Percentiles rank a stretch among this genome's conserved stretches.
Evolutionary conservation across 2,329 filamentous ascomycete genomes (phyloP).

Genomic region (Penicillium sp.): DNA sequence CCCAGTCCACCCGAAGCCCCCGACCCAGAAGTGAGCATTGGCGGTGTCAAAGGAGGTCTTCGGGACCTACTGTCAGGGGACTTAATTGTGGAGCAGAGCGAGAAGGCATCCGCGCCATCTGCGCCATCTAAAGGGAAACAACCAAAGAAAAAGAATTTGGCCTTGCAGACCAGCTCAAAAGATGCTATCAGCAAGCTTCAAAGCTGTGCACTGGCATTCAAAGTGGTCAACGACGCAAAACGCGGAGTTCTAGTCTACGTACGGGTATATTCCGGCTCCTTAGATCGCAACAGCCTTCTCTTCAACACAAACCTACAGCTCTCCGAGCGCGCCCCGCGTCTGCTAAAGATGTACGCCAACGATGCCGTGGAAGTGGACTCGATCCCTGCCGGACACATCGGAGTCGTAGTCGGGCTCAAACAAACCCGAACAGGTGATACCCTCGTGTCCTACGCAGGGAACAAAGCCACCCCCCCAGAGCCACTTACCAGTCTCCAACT

Average conservation of each 20-base stretch:
- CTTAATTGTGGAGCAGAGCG: constrained; percentile 39
- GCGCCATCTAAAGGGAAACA: constrained; percentile 38
- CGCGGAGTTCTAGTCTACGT: constrained; percentile 89
- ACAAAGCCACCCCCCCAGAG: constrained; percentile 64
- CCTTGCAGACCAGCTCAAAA: constrained; percentile 48
- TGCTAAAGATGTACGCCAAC: constrained; percentile 86
- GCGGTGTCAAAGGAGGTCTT: constrained; percentile 56
- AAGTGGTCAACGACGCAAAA: constrained; percentile 84
- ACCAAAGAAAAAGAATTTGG: constrained; percentile 42
- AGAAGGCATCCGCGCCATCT: constrained; percentile 29
- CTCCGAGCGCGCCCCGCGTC: constrained; percentile 75
- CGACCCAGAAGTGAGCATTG: constrained; percentile 73
- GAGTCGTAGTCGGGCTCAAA: constrained; percentile 87
- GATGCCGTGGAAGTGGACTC: constrained; percentile 81
- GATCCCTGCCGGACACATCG: constrained; percentile 85
- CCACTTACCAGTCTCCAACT: constrained; percentile 75
- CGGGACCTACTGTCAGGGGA: constrained; percentile 51
- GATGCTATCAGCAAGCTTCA: constrained; percentile 61
- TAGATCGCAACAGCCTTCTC: constrained; percentile 70
- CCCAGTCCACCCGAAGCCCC: constrained; percentile 79
- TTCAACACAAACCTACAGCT: constrained; percentile 84
- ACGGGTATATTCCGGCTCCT: constrained; percentile 80
- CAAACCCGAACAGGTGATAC: constrained; percentile 93
- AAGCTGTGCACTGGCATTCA: constrained; percentile 75
- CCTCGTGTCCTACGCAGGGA: constrained; percentile 69